Base-by-base conservation (phyloP, 345 rosid species). In the Cardamine occulta region DNA sequence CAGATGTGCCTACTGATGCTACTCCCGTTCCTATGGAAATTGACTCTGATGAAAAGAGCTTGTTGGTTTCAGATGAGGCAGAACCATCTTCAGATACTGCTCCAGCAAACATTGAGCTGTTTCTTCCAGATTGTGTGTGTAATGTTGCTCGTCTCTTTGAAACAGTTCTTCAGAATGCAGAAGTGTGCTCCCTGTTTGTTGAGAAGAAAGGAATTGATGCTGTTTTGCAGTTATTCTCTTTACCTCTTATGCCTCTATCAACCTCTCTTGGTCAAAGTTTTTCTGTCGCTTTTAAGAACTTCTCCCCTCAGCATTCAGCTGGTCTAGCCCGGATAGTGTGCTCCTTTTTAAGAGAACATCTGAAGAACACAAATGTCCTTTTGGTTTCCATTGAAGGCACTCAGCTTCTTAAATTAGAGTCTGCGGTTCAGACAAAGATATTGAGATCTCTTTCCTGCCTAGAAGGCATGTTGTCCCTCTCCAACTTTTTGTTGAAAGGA, bases 141-240 rank as follows among this genome's bases (percentile, higher is more conserved):
- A 90, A 94, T 84, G 87, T 77, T 77, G 89, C 95, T 68, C 95
- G 90, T 51, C 97, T 94, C 76, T 91, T 94, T 74, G 98, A 94
- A 78, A 86, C 96, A 53, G 82, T 94, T 78, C 96, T 94, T 83
- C 97, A 94, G 83, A 91, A 94, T 86, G 95, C 96, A 28, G 97
- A 91, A 73, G 90, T 93, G 28, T 94, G 97, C 49, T 91, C 91
- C 49, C 80, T 89, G 47, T 94, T 94, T 86, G 88, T 94, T 74
- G 97, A 94, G 85, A 94, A 88, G 85, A 91, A 88, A 81, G 98
- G 98, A 55, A 85, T 90, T 66, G 96, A 94, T 85, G 87, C 88
- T 73, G 90, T 90, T 73, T 74, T 94, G 74, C 87, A 82, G 84
- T 79, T 94, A 73, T 82, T 91, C 78, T 77, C 88, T 49, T 84